A percentile compares a stretch with the other conserved stretches of the same genome.
phyloP scores from a whole-genome alignment of 2,329 filamentous ascomycete species.

The Exophiala viscosa region DNA sequence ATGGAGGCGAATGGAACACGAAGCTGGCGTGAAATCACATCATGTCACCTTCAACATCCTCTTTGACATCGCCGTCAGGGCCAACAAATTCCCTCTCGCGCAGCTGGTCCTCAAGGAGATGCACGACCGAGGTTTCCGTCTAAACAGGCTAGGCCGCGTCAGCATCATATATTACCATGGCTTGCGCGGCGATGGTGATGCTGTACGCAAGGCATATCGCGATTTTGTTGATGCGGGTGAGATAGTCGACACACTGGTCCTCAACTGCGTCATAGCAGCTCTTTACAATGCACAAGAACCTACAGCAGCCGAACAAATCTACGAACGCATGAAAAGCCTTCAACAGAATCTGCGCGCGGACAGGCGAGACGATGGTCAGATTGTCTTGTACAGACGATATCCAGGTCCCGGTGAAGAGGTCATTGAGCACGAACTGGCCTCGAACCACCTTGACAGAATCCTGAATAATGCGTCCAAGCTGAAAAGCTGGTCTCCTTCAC shows the following conservation, averaged over 20 bases:
- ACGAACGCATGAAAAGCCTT: slow-evolving; percentile 73
- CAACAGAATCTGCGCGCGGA: slow-evolving; percentile 39
- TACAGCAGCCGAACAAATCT: slow-evolving; percentile 72
- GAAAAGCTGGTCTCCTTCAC: slow-evolving; percentile 49
- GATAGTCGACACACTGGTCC: slow-evolving; percentile 77
- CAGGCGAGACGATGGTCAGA: slow-evolving; percentile 33
- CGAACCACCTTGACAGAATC: slow-evolving; percentile 44
- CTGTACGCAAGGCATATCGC: slow-evolving; percentile 71
- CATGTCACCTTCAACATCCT: slow-evolving; percentile 89
- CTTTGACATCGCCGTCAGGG: slow-evolving; percentile 82
- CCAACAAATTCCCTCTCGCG: slow-evolving; percentile 76
- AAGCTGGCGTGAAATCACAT: slow-evolving; percentile 61
- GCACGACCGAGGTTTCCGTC: slow-evolving; percentile 61
- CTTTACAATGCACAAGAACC: slow-evolving; percentile 74
- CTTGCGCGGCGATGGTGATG: slow-evolving; percentile 66
- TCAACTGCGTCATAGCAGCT: slow-evolving; percentile 82
- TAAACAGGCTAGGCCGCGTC: slow-evolving; percentile 77
- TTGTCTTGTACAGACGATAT: slow-evolving; percentile 24
- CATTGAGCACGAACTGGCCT: slow-evolving; percentile 38
- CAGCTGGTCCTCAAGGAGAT: slow-evolving; percentile 85
- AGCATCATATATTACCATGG: slow-evolving; percentile 82
- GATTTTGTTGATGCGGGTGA: slow-evolving; percentile 81
- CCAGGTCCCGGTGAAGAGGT: slow-evolving; percentile 39
- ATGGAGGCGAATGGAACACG: slow-evolving; percentile 86
- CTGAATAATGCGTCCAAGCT: slow-evolving; percentile 45